Percentiles rank a stretch among this genome's conserved stretches.
These are phyloP conservation scores for Erigeron philadelphicus DNA, from an alignment of 140 eudicot species.

Conservation along the genomic window DNA sequence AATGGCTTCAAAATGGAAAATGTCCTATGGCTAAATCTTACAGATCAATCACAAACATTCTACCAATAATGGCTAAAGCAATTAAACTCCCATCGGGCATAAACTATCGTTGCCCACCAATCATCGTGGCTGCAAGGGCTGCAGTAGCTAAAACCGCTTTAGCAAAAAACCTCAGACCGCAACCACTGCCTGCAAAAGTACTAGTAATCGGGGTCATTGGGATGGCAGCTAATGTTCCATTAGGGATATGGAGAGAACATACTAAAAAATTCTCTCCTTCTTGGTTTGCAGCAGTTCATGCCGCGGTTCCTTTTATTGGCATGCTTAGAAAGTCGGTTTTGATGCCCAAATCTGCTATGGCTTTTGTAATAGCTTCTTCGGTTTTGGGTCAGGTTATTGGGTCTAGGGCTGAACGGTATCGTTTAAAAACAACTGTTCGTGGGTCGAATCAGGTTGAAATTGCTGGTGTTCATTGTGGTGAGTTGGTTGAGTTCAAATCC, in stretches of 20 bases:
- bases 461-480: constrained; percentile 42
- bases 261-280: constrained; percentile 85
- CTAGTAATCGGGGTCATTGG: constrained; percentile 76
- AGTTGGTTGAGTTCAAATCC: constrained; percentile 47
- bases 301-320: constrained; percentile 93
- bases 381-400: constrained; percentile 94
- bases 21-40: constrained; percentile 95
- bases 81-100: constrained; percentile 78
- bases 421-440: constrained; percentile 44
- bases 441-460: constrained; percentile 20
- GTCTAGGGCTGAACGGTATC: constrained; percentile 82
- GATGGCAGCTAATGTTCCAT: constrained; percentile 82
- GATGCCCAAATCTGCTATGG: constrained; percentile 98
- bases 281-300: constrained; percentile 96
- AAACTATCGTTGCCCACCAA: constrained; percentile 61
- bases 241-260: constrained; percentile 92
- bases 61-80: constrained; percentile 81
- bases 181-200: constrained; percentile 67
- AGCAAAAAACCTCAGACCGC: constrained; percentile 81
- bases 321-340: constrained; percentile 82
- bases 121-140: constrained; percentile 72
- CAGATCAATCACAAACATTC: constrained; percentile 66
- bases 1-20: constrained; percentile 85
- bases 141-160: constrained; percentile 81
- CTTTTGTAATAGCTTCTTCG: constrained; percentile 87